Evolutionary conservation across 2,329 filamentous ascomycete genomes (phyloP).

Genomic region (Fusarium lyarnte): DNA sequence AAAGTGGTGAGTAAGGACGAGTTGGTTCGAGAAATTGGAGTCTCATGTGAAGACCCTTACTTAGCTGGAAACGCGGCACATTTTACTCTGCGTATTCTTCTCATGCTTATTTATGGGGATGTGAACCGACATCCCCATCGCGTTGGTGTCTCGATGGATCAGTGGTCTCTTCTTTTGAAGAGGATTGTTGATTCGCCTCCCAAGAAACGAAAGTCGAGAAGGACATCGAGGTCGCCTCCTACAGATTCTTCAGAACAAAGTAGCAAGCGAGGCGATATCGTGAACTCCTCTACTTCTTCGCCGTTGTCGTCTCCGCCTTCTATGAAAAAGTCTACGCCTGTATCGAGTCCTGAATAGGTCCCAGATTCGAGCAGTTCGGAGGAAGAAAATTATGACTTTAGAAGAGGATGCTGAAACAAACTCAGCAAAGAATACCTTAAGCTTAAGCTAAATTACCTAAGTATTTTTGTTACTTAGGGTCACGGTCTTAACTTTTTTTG

Average conservation of each 20-base stretch:
- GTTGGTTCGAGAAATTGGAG: too few relatives aligned
- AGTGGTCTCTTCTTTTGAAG: not conserved
- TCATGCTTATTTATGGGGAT: not conserved
- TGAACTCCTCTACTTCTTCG: not conserved
- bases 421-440: too few relatives aligned
- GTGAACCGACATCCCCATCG: not conserved
- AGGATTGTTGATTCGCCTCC: not conserved
- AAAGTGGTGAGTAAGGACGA: not conserved
- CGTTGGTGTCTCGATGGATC: not conserved
- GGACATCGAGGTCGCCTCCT: accelerated
- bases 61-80: not conserved
- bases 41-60: not conserved
- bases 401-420: too few relatives aligned
- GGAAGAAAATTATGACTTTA: too few relatives aligned
- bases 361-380: too few relatives aligned
- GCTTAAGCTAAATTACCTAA: too few relatives aligned
- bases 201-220: not conserved
- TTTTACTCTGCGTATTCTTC: not conserved
- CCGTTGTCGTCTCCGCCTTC: not conserved
- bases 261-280: not conserved
- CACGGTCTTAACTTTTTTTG: too few relatives aligned
- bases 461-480: too few relatives aligned
- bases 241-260: not conserved
- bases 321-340: too few relatives aligned
- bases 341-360: too few relatives aligned